Evolutionary conservation across 169 alveolate genomes (phyloP).

Genomic region (Plasmodium vinckei): DNA sequence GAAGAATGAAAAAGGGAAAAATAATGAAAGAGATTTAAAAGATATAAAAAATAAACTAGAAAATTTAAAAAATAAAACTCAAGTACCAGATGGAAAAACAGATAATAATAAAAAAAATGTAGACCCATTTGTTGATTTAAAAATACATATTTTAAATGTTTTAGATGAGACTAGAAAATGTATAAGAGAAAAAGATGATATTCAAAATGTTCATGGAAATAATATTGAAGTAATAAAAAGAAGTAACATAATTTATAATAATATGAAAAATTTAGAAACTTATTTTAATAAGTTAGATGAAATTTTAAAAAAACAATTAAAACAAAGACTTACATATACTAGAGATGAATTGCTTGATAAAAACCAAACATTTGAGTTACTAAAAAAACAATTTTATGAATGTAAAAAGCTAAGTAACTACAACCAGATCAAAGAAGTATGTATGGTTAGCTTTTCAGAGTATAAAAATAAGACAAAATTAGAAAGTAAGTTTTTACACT

Average conservation of each 20-base stretch:
- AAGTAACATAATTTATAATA: constrained; percentile 52
- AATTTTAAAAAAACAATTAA: constrained; percentile 39
- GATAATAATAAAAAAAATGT: constrained; percentile 26
- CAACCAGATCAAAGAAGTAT: constrained; percentile 36
- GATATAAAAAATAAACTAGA: constrained; percentile 43
- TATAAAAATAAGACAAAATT: constrained; percentile 31
- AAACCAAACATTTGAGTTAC: constrained; percentile 29
- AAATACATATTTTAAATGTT: constrained; percentile 56
- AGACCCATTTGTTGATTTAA: constrained; percentile 58
- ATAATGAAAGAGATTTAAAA: constrained; percentile 20
- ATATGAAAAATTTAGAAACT: constrained; percentile 58
- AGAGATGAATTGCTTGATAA: constrained; percentile 52
- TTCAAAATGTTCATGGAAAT: constrained; percentile 54
- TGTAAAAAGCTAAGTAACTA: constrained; percentile 61
- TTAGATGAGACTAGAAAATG: constrained; percentile 65
- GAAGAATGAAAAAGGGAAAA: constrained; percentile 6
- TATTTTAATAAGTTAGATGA: constrained; percentile 60
- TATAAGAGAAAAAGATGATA: constrained; percentile 53
- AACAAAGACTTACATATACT: constrained; percentile 18
- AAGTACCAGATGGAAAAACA: constrained; percentile 19
- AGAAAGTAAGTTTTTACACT: constrained; percentile 16
- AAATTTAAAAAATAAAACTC: constrained; percentile 41
- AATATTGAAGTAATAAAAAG: constrained; percentile 69
- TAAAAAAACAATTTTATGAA: constrained; percentile 54
- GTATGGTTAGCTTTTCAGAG: constrained; percentile 11